Conservation (phyloP, 139 green algal species). For the Chlorella ohadii region DNA sequence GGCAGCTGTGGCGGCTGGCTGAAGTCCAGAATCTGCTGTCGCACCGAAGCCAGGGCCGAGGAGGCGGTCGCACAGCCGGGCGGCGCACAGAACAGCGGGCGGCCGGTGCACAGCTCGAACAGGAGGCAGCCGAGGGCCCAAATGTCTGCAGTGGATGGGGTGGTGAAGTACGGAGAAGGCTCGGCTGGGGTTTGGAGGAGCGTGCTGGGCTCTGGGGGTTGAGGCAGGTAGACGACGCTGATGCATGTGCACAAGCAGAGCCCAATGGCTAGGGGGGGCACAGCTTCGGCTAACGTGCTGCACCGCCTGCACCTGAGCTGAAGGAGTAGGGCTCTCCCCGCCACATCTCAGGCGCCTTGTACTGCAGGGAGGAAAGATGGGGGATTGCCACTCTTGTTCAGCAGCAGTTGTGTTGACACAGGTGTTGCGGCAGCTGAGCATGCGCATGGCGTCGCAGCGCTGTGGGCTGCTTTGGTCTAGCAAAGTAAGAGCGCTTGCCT, state of each 20-base stretch:
- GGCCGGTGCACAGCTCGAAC: background rate
- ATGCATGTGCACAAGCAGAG: too few species aligned
- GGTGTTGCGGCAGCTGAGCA: too few species aligned
- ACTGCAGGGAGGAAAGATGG: background rate
- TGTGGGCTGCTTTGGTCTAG: too few species aligned
- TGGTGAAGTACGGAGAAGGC: too few species aligned
- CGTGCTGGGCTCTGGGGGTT: too few species aligned
- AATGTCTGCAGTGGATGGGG: background rate
- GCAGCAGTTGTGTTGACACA: too few species aligned
- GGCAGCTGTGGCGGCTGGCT: background rate
- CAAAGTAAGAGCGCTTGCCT: too few species aligned
- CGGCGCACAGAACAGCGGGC: background rate
- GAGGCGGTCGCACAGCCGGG: background rate
- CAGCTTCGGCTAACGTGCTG: background rate
- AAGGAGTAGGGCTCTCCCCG: slow-evolving; percentile 8
- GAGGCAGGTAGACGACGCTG: too few species aligned
- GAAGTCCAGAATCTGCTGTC: background rate
- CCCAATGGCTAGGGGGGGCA: too few species aligned
- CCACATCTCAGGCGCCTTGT: slow-evolving; percentile 18
- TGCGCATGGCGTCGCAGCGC: too few species aligned
- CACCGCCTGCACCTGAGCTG: background rate
- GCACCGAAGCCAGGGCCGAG: background rate
- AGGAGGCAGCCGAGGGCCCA: slow-evolving; percentile 22
- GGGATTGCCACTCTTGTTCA: too few species aligned
- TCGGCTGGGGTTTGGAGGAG: too few species aligned